Conservation (phyloP, 352 stramenopile genomes). For the Phytophthora podocarpi region DNA sequence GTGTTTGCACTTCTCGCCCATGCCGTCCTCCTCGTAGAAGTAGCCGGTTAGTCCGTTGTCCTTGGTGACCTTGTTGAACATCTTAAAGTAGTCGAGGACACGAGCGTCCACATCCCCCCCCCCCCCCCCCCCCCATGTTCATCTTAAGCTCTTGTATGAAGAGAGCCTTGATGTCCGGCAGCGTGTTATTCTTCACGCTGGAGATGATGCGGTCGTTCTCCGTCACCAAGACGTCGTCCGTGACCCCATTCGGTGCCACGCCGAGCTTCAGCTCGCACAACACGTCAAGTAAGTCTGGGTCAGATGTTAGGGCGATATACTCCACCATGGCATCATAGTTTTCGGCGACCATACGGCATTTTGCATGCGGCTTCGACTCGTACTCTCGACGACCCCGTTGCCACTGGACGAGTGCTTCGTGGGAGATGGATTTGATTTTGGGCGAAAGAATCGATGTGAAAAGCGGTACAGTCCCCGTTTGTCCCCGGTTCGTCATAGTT, state of each 20-base stretch:
- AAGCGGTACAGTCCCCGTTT: background rate
- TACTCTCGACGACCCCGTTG: background rate
- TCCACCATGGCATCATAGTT: background rate
- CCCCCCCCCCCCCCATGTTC: no score
- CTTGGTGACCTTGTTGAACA: background rate
- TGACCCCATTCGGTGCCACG: background rate
- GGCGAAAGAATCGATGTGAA: background rate
- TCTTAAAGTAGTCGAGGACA: background rate
- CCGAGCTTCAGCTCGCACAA: background rate
- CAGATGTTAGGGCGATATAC: no score
- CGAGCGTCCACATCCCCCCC: background rate
- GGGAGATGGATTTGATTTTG: conserved; percentile 1
- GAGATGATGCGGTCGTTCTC: background rate
- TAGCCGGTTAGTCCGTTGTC: no score
- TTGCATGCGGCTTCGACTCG: background rate
- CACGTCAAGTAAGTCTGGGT: background rate
- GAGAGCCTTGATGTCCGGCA: background rate
- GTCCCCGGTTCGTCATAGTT: background rate
- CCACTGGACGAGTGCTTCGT: background rate
- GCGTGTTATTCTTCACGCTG: background rate
- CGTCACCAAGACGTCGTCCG: background rate
- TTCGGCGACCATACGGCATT: background rate
- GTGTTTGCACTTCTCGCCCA: no score
- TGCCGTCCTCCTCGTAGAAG: no score
- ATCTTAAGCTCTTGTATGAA: background rate